Conservation (phyloP, 2,329 filamentous ascomycete species). For the Microsporum canis region DNA sequence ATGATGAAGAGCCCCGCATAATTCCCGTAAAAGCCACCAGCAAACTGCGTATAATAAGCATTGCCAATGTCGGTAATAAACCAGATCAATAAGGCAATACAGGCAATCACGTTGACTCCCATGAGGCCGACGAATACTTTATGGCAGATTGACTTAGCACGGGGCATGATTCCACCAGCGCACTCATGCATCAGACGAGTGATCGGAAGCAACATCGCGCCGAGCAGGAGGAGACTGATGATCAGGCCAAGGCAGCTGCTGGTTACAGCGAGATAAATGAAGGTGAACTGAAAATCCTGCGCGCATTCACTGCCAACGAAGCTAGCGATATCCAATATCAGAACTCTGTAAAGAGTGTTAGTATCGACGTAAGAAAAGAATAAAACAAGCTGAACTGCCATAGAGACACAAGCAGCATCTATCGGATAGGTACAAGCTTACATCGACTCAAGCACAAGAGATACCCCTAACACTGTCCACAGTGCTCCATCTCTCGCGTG, state of each 20-base stretch:
- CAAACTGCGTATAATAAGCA: background rate
- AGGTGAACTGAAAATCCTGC: too few relatives aligned
- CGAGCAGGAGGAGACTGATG: background rate
- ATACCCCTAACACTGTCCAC: background rate
- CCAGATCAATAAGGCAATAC: background rate
- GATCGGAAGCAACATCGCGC: background rate
- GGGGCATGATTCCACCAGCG: background rate
- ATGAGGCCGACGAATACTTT: background rate
- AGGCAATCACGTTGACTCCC: background rate
- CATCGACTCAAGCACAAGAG: background rate
- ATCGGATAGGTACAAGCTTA: background rate
- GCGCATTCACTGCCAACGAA: background rate
- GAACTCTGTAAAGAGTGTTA: background rate
- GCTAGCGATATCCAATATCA: background rate
- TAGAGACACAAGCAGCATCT: too few relatives aligned
- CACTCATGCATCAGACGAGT: background rate
- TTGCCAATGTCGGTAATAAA: background rate
- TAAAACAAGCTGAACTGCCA: too few relatives aligned
- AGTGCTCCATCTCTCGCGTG: background rate
- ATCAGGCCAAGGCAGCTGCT: background rate
- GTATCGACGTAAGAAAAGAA: background rate
- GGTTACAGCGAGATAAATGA: background rate
- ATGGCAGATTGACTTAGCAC: background rate
- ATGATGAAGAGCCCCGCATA: background rate
- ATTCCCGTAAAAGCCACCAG: background rate